Percentiles rank a stretch among this genome's conserved stretches.
Evolutionary conservation across 2,329 filamentous ascomycete genomes (phyloP).

Genomic region (Penicillium sp.): DNA sequence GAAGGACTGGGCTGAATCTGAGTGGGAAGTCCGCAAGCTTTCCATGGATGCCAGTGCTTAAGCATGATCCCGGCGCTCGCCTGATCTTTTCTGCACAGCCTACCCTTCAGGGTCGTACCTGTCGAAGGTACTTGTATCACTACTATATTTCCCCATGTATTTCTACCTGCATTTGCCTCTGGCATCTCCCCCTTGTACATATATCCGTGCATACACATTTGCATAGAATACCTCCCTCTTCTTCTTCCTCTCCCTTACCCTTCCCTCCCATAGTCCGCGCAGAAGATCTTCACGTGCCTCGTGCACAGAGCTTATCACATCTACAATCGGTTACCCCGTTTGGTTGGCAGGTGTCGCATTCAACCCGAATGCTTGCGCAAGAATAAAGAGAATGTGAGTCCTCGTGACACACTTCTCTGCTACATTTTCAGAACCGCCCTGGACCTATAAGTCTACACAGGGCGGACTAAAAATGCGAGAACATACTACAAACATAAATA

Average conservation of each 20-base stretch:
- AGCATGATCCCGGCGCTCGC: background rate
- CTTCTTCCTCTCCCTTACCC: conserved; percentile 3
- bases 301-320: conserved; percentile 54
- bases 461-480: conserved; percentile 60
- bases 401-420: conserved; percentile 36
- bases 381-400: conserved; percentile 41
- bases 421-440: conserved; percentile 58
- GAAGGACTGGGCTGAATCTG: conserved; percentile 69
- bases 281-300: conserved; percentile 45
- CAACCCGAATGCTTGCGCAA: conserved; percentile 49
- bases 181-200: conserved; percentile 25
- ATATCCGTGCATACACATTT: conserved; percentile 24
- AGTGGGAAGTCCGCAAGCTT: conserved; percentile 79
- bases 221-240: conserved; percentile 18
- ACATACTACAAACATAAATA: conserved; percentile 37
- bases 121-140: conserved; percentile 5
- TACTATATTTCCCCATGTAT: conserved; percentile 16
- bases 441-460: conserved; percentile 49
- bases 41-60: conserved; percentile 51
- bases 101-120: background rate
- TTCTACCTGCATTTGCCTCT: conserved; percentile 11
- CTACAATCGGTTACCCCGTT: conserved; percentile 47
- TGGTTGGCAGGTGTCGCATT: conserved; percentile 55
- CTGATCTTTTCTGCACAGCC: background rate
- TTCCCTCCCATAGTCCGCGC: conserved; percentile 15